Conservation (phyloP, 1,139 yeast genomes). For the Taphrina wiesneri region DNA sequence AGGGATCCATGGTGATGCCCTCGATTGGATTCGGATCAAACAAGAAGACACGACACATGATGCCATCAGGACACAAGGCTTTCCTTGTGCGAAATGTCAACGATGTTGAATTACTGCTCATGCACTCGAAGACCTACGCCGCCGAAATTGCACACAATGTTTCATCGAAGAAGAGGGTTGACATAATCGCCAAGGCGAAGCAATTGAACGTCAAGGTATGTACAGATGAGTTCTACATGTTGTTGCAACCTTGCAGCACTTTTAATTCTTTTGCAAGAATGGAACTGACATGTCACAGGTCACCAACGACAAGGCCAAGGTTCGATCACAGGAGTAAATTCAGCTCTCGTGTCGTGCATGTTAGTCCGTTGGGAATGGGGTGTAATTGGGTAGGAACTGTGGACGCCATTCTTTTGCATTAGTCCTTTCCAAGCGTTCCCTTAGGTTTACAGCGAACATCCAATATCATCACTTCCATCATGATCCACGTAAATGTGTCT, state of each 20-base stretch:
- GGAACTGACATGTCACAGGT: conserved; percentile 47
- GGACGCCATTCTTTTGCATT: conserved; percentile 18
- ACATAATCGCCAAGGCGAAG: conserved; percentile 94
- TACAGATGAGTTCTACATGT: neutral
- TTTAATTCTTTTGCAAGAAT: neutral
- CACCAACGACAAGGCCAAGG: conserved; percentile 91
- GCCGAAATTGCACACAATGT: conserved; percentile 99
- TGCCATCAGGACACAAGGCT: conserved; percentile 98
- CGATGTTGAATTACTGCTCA: conserved; percentile 91
- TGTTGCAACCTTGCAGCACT: neutral
- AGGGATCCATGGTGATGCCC: conserved; percentile 99
- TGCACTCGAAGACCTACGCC: conserved; percentile 98
- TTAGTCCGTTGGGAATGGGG: neutral
- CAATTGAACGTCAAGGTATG: conserved; percentile 83
- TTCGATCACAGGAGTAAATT: conserved; percentile 37
- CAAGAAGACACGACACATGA: conserved; percentile 95
- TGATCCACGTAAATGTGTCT: neutral
- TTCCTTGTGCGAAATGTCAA: conserved; percentile 87
- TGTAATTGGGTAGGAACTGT: conserved; percentile 12
- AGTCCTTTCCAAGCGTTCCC: neutral
- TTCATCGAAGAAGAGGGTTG: conserved; percentile 97
- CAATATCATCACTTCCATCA: neutral
- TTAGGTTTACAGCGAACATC: neutral
- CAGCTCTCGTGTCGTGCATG: neutral
- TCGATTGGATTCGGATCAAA: conserved; percentile 99